phyloP scores from a whole-genome alignment of 163 green algal genomes.

The Dunaliella salina region DNA sequence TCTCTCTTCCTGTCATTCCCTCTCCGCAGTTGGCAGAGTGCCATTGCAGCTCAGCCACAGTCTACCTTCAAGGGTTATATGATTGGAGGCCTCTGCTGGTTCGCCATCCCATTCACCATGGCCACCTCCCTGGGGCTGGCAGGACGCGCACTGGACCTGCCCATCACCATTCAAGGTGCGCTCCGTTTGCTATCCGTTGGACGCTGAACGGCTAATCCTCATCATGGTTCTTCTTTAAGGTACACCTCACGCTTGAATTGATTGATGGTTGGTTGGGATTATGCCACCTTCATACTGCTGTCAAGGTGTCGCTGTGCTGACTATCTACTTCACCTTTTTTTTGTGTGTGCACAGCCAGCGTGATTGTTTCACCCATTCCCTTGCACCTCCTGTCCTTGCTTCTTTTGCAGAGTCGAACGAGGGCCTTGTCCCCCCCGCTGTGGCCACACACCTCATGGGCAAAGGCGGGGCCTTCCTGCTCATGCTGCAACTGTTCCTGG shows the following conservation, averaged over 20 bases:
- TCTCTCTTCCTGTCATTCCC: no score
- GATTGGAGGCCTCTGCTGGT: conserved; percentile 86
- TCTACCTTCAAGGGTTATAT: conserved; percentile 85
- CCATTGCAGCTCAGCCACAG: conserved; percentile 82
- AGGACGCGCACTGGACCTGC: conserved; percentile 76
- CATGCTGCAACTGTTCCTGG: conserved; percentile 62
- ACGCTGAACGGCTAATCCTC: no score
- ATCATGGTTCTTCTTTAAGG: no score
- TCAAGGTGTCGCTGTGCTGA: no score
- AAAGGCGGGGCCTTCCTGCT: conserved; percentile 73
- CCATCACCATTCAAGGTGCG: conserved; percentile 47
- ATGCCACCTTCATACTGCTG: no score
- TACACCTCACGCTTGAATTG: no score
- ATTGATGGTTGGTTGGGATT: no score
- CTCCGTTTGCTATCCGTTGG: no score
- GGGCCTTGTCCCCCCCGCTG: conserved; percentile 85
- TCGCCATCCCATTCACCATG: conserved; percentile 89
- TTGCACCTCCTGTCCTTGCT: no score
- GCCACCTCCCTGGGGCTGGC: conserved; percentile 73
- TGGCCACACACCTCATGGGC: conserved; percentile 70
- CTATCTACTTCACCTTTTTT: no score
- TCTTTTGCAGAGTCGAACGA: conserved; percentile 33
- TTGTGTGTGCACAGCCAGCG: no score
- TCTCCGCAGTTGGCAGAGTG: conserved; percentile 71
- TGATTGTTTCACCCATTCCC: no score